These are phyloP conservation scores for Luvunga scandens DNA, from an alignment of 345 rosid genomes.

Conservation along the genomic window DNA sequence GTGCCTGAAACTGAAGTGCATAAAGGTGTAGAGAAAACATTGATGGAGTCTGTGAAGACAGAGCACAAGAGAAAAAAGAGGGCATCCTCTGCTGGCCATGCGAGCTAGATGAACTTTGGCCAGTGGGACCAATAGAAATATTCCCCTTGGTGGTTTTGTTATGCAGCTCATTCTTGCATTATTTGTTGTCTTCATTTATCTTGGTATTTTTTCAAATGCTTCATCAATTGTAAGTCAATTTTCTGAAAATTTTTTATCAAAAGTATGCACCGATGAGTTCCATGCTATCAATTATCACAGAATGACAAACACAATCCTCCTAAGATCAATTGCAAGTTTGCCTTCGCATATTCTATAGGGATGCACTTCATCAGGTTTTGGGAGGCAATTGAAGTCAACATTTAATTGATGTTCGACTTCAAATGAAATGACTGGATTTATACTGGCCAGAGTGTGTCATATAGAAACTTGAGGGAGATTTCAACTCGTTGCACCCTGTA, in stretches of 20 bases:
- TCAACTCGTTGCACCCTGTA: background rate
- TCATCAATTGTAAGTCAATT: background rate
- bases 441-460: background rate
- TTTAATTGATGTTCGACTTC: background rate
- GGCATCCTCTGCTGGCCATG: conserved; percentile 25
- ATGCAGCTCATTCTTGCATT: background rate
- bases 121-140: background rate
- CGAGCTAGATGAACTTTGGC: conserved; percentile 28
- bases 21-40: conserved; percentile 44
- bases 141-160: background rate
- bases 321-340: background rate
- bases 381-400: background rate
- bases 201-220: background rate
- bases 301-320: no score
- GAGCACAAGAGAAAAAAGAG: conserved; percentile 64
- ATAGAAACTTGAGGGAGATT: background rate
- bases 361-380: background rate
- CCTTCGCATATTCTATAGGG: conserved; percentile 2
- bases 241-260: background rate
- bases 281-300: background rate
- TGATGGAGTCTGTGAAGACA: conserved; percentile 80
- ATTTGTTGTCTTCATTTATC: conserved; percentile 32
- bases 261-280: background rate
- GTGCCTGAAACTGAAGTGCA: conserved; percentile 24
- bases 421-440: background rate